Base-by-base conservation (phyloP, 345 rosid genomes). In the Gossypium australe region DNA sequence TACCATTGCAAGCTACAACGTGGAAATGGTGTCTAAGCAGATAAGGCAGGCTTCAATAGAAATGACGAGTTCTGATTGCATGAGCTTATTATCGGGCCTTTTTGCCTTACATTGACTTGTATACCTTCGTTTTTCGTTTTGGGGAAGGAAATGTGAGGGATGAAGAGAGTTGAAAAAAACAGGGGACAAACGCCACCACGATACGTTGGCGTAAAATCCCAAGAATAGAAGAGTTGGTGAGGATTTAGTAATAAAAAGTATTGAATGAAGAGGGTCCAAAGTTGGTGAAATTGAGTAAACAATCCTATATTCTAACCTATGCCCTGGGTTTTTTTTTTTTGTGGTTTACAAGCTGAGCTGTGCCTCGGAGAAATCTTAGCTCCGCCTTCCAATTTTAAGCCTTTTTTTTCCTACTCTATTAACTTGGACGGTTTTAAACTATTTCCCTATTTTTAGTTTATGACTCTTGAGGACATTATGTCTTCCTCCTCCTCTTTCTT, bases 1-100 rank as follows among this genome's bases (percentile, higher is more conserved):
- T 77, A 80, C 78, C 80, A 82, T 78, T 76, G 85, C 80, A 75
- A 64, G 85, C 82, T 77, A 70, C 70, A 10, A 67, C 74, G 68
- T 73, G 43, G 34, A 69, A n/a, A 44, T 55, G 61, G 47, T n/a
- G 3, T 47, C 43, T 71, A 51, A 59, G 56, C 20, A 75, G 60
- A 43, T 16, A 49, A 18, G 58, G 49, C 34, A 74, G 70, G 76
- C 45, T 71, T 58, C 72, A 61, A n/a, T 22, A 9, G 60, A 20
- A 52, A 18, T 25, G 41, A 34, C 7, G 24, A 41, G 18, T 34
- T 57, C 45, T 4, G 49, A 58, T 75, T 61, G 76, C 61, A 60
- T 65, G 27, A 75, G 65, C 13, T 25, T 34, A 34, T 6, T 34
- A 34, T 34, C 41, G 41, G 41, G 41, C 7, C 41, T 34, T 34